Conservation (phyloP, 2,329 filamentous ascomycete species). For the Huntiella savannae region DNA sequence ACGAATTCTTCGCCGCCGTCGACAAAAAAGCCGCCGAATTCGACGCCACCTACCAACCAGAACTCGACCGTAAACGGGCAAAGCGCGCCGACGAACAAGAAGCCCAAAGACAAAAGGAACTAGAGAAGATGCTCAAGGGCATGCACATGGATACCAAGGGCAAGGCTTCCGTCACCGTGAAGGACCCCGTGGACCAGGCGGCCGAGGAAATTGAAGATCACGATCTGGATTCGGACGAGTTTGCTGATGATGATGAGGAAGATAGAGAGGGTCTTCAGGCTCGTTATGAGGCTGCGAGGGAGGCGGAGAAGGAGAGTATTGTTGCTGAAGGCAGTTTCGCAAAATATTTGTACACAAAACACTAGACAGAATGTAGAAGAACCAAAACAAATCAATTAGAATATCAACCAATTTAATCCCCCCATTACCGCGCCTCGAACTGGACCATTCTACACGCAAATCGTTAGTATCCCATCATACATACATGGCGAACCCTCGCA, state of each 20-base stretch:
- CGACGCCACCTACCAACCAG: conserved; percentile 73
- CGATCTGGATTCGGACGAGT: conserved; percentile 39
- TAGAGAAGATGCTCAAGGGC: conserved; percentile 87
- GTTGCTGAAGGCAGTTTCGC: conserved; percentile 41
- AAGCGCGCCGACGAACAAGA: conserved; percentile 61
- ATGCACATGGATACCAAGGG: conserved; percentile 38
- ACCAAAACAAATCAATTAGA: background rate
- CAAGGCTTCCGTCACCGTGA: conserved; percentile 14
- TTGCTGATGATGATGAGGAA: conserved; percentile 38
- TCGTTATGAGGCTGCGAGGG: conserved; percentile 59
- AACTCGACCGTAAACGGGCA: conserved; percentile 59
- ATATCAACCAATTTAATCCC: background rate
- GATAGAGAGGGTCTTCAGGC: conserved; percentile 49
- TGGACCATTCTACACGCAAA: conserved; percentile 65
- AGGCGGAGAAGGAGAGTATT: conserved; percentile 33
- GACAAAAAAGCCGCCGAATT: conserved; percentile 78
- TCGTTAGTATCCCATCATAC: conserved; percentile 1
- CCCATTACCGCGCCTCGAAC: conserved; percentile 66
- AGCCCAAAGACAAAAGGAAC: conserved; percentile 54
- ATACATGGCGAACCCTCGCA: background rate
- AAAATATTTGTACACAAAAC: conserved; percentile 35
- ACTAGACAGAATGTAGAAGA: conserved; percentile 11
- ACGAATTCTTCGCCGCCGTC: conserved; percentile 85
- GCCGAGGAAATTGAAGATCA: conserved; percentile 32
- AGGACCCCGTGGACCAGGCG: conserved; percentile 24